Evolutionary conservation across 2,329 filamentous ascomycete genomes (phyloP).

Genomic region (Colletotrichum shisoi): DNA sequence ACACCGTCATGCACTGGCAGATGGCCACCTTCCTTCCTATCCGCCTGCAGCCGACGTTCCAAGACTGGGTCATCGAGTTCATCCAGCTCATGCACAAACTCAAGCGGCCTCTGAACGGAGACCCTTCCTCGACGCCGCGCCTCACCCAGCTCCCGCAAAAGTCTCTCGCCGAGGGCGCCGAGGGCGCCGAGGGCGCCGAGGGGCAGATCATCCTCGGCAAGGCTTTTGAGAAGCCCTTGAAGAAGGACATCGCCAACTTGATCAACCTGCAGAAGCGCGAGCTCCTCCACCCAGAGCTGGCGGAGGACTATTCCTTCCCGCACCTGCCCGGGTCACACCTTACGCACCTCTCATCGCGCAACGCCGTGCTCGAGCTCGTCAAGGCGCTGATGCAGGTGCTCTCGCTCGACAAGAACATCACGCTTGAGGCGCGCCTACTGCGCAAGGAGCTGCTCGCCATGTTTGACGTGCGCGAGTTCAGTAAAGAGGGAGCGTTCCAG

Average conservation of each 20-base stretch:
- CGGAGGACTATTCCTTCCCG: slow-evolving; percentile 86
- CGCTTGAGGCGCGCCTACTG: slow-evolving; percentile 84
- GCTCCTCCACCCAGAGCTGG: slow-evolving; percentile 86
- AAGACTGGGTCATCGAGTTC: slow-evolving; percentile 93
- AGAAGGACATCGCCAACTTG: slow-evolving; percentile 85
- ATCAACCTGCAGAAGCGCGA: slow-evolving; percentile 87
- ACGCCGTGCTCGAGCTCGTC: slow-evolving; percentile 78
- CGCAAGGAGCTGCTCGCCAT: slow-evolving; percentile 87
- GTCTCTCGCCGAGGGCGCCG: slow-evolving; percentile 65
- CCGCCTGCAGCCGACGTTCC: slow-evolving; percentile 82
- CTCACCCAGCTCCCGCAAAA: slow-evolving; percentile 68
- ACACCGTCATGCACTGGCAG: slow-evolving; percentile 99
- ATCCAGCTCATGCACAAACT: slow-evolving; percentile 90
- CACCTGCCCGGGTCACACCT: slow-evolving; percentile 76
- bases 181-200: slow-evolving; percentile 68
- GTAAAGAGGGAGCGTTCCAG: slow-evolving; percentile 81
- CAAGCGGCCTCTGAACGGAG: slow-evolving; percentile 71
- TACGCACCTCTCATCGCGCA: slow-evolving; percentile 50
- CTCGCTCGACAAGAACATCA: slow-evolving; percentile 87
- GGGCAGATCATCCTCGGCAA: slow-evolving; percentile 76
- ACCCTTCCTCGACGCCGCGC: slow-evolving; percentile 61
- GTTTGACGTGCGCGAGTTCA: slow-evolving; percentile 96
- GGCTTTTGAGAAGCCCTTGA: slow-evolving; percentile 84
- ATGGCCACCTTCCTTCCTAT: slow-evolving; percentile 86
- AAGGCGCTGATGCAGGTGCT: slow-evolving; percentile 94